Evolutionary conservation across 805 yeast genomes (phyloP).

Genomic region (Candida morakotiae): DNA sequence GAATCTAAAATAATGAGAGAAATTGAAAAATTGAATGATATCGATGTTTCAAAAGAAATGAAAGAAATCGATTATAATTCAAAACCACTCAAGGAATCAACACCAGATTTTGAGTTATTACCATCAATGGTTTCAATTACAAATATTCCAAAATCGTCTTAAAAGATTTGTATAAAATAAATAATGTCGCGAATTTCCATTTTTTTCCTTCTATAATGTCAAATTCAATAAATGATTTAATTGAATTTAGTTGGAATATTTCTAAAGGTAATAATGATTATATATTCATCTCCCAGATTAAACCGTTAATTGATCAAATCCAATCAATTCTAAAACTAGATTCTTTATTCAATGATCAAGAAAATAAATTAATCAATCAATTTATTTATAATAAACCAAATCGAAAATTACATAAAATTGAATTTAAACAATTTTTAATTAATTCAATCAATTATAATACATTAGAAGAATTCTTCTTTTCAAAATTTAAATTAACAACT

Average conservation of each 20-base stretch:
- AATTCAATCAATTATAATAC: conserved; percentile 17
- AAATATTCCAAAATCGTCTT: not conserved
- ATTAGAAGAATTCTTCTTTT: conserved; percentile 18
- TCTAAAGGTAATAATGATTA: conserved; percentile 11
- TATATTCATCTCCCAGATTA: conserved; percentile 20
- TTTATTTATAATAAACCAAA: conserved; percentile 17
- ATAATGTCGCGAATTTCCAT: not conserved
- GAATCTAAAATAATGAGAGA: conserved; percentile 3
- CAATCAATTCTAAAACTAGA: conserved; percentile 15
- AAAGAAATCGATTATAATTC: not conserved
- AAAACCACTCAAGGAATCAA: not conserved
- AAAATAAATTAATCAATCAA: conserved; percentile 12
- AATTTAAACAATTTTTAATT: conserved; percentile 20
- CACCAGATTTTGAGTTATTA: not conserved
- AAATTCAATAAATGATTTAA: conserved; percentile 14
- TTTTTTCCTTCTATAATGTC: not conserved
- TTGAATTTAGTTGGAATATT: conserved; percentile 19
- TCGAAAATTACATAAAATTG: conserved; percentile 17
- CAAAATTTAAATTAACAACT: conserved; percentile 16
- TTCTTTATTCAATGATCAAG: conserved; percentile 16
- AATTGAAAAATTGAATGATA: conserved; percentile 1
- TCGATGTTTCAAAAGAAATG: conserved; percentile 1
- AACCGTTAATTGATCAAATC: conserved; percentile 17
- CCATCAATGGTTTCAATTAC: conserved; percentile 2
- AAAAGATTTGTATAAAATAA: not conserved